Evolutionary conservation across 1,284 basidiomycete genomes (phyloP).

Genomic region (Tilletia caries): DNA sequence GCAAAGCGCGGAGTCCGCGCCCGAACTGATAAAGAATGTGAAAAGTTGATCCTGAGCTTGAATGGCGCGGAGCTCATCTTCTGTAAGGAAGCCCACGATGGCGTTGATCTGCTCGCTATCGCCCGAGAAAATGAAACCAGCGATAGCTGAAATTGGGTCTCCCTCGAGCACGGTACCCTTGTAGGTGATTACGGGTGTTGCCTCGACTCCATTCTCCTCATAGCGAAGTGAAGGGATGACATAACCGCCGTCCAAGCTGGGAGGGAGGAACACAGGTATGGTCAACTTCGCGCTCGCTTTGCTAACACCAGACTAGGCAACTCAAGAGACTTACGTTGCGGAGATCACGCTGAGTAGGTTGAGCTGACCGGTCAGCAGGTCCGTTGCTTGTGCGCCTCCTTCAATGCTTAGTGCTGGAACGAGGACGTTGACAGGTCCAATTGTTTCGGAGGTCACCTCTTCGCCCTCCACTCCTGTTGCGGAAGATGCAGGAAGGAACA

Average conservation of each 20-base stretch:
- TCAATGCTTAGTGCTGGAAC: no score
- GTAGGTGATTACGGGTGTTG: not conserved
- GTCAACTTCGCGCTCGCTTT: no score
- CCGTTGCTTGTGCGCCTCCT: not conserved
- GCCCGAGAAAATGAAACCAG: not conserved
- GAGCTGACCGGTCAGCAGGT: not conserved
- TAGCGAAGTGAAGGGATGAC: conserved; percentile 27
- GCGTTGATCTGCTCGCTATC: not conserved
- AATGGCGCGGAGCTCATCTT: not conserved
- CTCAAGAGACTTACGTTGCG: conserved; percentile 25
- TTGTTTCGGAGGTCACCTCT: conserved; percentile 9
- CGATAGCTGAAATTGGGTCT: not conserved
- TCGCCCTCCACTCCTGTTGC: not conserved
- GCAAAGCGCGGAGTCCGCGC: not conserved
- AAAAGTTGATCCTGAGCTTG: not conserved
- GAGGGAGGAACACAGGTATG: no score
- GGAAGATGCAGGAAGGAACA: not conserved
- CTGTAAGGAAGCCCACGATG: not conserved
- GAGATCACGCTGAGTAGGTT: not conserved
- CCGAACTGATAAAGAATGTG: not conserved
- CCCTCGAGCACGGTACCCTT: not conserved
- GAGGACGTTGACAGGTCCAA: not conserved
- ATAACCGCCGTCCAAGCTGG: conserved; percentile 30
- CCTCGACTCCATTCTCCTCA: conserved; percentile 30
- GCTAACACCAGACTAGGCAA: no score